Evolutionary conservation across 805 yeast species (phyloP).

Genomic region (Metschnikowia sp.): DNA sequence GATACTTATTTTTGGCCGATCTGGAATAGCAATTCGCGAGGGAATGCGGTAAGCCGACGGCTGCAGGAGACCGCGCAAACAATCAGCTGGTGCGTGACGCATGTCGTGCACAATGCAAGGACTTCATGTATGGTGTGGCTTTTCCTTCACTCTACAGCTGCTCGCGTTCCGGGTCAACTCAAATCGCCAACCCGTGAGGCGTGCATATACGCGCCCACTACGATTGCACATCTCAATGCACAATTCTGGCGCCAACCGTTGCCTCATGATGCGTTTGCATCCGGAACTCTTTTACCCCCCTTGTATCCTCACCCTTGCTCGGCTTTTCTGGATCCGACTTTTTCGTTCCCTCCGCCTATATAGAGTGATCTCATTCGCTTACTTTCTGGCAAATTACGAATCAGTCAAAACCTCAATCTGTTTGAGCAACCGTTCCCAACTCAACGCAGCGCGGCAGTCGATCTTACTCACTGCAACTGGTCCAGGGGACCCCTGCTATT

Average conservation of each 20-base stretch:
- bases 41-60: background rate
- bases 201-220: constrained; percentile 1
- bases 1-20: background rate
- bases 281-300: background rate
- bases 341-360: too few species aligned
- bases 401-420: background rate
- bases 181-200: constrained; percentile 2
- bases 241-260: constrained; percentile 2
- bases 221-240: constrained; percentile 3
- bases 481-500: too few species aligned
- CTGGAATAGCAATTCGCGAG: background rate
- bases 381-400: too few species aligned
- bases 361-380: too few species aligned
- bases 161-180: background rate
- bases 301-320: background rate
- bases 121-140: constrained; percentile 3
- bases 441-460: constrained; percentile 2
- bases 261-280: background rate
- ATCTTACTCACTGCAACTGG: too few species aligned
- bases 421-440: background rate
- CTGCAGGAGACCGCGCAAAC: constrained; percentile 2
- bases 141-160: background rate
- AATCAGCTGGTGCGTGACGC: constrained; percentile 6
- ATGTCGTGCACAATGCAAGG: background rate
- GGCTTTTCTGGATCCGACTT: background rate